Evolutionary conservation across 1,284 basidiomycete species (phyloP).

Genomic region (Acaromyces ingoldii): DNA sequence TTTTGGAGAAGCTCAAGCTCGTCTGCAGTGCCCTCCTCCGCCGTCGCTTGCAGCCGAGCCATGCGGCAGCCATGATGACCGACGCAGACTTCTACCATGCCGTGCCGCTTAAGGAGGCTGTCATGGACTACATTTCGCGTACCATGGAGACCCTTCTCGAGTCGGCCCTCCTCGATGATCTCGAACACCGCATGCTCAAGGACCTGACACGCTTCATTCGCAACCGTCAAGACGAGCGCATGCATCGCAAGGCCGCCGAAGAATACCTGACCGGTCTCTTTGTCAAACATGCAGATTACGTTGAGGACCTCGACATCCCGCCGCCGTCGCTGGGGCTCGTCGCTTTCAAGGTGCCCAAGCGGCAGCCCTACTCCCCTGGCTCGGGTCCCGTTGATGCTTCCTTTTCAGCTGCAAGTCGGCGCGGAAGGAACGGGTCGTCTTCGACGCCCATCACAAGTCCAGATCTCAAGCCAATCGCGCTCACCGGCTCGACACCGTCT

Average conservation of each 20-base stretch:
- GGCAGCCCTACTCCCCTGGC: slow-evolving; percentile 8
- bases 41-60: slow-evolving; percentile 66
- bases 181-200: slow-evolving; percentile 65
- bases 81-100: slow-evolving; percentile 79
- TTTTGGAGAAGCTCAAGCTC: slow-evolving; percentile 76
- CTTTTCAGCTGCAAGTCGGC: neutral
- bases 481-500: neutral
- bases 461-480: slow-evolving; percentile 18
- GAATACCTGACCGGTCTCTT: slow-evolving; percentile 61
- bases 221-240: slow-evolving; percentile 64
- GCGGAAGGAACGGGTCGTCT: slow-evolving; percentile 16
- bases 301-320: slow-evolving; percentile 76
- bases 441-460: slow-evolving; percentile 21
- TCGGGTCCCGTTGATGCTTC: neutral
- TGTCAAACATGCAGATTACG: slow-evolving; percentile 68
- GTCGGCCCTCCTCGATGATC: slow-evolving; percentile 66
- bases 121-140: slow-evolving; percentile 75
- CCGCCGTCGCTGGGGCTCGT: slow-evolving; percentile 53
- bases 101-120: slow-evolving; percentile 63
- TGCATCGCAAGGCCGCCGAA: slow-evolving; percentile 64
- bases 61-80: slow-evolving; percentile 73
- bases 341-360: slow-evolving; percentile 34
- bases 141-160: slow-evolving; percentile 88
- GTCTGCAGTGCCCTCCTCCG: slow-evolving; percentile 64
- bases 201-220: slow-evolving; percentile 65